Base-by-base conservation (phyloP, 139 green algal species). In the Chlorella sp. region DNA sequence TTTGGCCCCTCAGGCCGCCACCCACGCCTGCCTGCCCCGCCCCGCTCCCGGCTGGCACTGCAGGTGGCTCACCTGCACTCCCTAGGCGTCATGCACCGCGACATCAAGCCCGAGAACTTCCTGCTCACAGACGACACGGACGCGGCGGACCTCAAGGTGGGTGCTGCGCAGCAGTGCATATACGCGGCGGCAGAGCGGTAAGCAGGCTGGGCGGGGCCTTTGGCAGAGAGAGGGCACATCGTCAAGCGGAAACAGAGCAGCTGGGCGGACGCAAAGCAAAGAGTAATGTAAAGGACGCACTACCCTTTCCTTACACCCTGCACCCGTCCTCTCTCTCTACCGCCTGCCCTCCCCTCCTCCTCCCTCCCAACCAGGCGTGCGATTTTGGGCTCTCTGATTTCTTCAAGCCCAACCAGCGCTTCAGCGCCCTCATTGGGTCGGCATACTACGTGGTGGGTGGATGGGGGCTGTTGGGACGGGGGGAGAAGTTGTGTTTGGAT, bases 381-480 rank as follows among this genome's bases (percentile, higher is more conserved):
- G 96, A 98, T 69, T 98, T 98, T 90, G 96, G 96, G 3, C 93
- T 98, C 64, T 96, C 91, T 12, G 88, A 93, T 26, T 97, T 95
- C 69, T 94, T 94, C 92, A 94, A 94, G 85, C 91, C 89, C 24
- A 92, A 91, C 19, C 81, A 90, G 66, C 61, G 73, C 26, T 79
- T 93, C n/a, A 48, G 39, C 1, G 16, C 30, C 0, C 77, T 92
- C 24, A 88, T 93, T 15, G 88, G 88, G 16, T 88, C 73, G 86
- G 92, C 94, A 19, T 97, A 96, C 90, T 98, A 98, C 85, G 93
- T 98, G 53, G 96, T 96, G 22, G 16, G 73, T 68, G 24, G n/a
- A n/a, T n/a, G n/a, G n/a, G 68, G 89, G 82, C 42, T 89, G 69
- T 15, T 53, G 28, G 68, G 71, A 76, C 84, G 36, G 37, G 69